Evolutionary conservation across 2,329 filamentous ascomycete species (phyloP), one percentile per base, ranked within the genome.

Genomic region (Lithohypha guttulata): DNA sequence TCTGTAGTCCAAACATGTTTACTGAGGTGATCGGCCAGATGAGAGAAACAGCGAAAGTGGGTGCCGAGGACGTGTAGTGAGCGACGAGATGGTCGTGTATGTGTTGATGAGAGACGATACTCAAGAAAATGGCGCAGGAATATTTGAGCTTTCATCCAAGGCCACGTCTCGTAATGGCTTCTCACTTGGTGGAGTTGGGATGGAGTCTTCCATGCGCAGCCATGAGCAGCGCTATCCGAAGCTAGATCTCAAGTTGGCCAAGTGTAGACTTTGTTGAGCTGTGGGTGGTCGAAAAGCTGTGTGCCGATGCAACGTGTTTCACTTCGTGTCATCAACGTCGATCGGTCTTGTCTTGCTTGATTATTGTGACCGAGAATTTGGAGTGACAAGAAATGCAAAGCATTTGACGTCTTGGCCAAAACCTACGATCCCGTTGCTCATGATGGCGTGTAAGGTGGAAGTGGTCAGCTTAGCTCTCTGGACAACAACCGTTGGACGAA

Each of bases 1-100:
- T 43, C 18, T 42, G 39, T 17, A 49, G 38, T 27, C 46, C 42
- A 31, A 51, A 34, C 48, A 51, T 51, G 28, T 21, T 48, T 11
- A 15, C 18, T 18, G 34, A 28, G 26, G 26, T 8, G n/a, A 7
- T 8, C 8, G 23, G 23, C 7, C 8, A n/a, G 13, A 22, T 9
- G 14, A 27, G 10, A 22, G 26, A 19, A 22, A 31, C 26, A 39
- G 26, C 35, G 35, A 39, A 31, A 19, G 35, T 39, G 35, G 23
- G 28, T 21, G 20, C 35, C 18, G 21, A 10, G 18, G 27, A 4
- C 23, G 17, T 13, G 15, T 21, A 39, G 35, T 23, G 26, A 39
- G 26, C 35, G 35, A 31, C 26, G 26, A 30, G 17, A 13, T 22
- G 26, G 26, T 31, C 19, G 26, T 30, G 11, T 30, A 13, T 30